Conservation (phyloP, 495 filamentous ascomycete genomes). For the Penicillium waksmanii region DNA sequence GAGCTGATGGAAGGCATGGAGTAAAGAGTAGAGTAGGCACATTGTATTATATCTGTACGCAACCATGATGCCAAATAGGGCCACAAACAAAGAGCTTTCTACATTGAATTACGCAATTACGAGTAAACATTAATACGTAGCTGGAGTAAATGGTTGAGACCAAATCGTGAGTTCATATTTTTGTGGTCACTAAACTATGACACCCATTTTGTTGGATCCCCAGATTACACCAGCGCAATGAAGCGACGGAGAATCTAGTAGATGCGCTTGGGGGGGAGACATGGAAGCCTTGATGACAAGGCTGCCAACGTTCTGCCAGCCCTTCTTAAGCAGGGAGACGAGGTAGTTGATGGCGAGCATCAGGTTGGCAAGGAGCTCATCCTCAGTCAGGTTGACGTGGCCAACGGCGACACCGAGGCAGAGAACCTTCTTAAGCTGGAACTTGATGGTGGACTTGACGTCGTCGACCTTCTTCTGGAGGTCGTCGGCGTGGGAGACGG, state of each 20-base stretch:
- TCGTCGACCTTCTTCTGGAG: constrained; percentile 92
- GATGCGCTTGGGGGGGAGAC: constrained; percentile 94
- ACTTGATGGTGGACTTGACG: constrained; percentile 99
- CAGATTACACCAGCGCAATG: constrained; percentile 34
- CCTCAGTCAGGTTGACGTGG: constrained; percentile 95
- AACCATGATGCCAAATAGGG: no score
- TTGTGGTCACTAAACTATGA: constrained; percentile 39
- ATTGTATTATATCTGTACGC: constrained; percentile 16
- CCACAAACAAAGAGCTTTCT: no score
- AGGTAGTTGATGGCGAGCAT: constrained; percentile 99
- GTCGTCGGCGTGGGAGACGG: constrained; percentile 93
- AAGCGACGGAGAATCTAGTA: constrained; percentile 69
- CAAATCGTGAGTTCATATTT: constrained; percentile 43
- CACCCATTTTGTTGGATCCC: constrained; percentile 35
- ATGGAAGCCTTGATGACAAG: constrained; percentile 99
- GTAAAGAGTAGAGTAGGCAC: constrained; percentile 29
- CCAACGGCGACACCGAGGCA: constrained; percentile 99
- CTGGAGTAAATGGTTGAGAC: constrained; percentile 21
- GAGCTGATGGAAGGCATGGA: constrained; percentile 93
- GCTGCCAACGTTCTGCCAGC: constrained; percentile 99
- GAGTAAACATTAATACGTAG: background rate
- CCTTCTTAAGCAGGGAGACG: constrained; percentile 98
- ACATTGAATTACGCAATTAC: background rate
- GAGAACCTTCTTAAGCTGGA: constrained; percentile 99
- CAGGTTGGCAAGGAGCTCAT: constrained; percentile 95